These are phyloP conservation scores for Talaromyces islandicus DNA, from an alignment of 2,329 filamentous ascomycete genomes.

Conservation along the genomic window DNA sequence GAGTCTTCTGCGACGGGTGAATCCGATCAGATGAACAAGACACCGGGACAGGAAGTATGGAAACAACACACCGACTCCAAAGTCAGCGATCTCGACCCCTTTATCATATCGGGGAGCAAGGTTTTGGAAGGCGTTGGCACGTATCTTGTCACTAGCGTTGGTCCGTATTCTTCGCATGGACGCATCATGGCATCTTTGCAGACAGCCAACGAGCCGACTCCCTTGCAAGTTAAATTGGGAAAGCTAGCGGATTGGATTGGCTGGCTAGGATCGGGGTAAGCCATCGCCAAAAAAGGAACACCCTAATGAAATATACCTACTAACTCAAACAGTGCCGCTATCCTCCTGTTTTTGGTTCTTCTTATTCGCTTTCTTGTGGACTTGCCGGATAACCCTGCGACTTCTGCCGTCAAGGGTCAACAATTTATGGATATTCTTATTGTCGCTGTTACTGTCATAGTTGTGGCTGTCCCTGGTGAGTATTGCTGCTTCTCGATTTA, in stretches of 20 bases:
- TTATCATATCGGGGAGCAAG: constrained; percentile 74
- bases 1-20: constrained; percentile 70
- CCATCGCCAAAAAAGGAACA: not conserved
- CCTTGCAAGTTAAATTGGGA: constrained; percentile 70
- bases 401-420: constrained; percentile 70
- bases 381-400: constrained; percentile 48
- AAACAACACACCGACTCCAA: constrained; percentile 48
- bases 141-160: constrained; percentile 67
- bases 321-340: constrained; percentile 48
- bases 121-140: constrained; percentile 73
- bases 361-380: constrained; percentile 78
- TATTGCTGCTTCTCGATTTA: not conserved
- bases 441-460: constrained; percentile 71
- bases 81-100: constrained; percentile 55
- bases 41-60: constrained; percentile 54
- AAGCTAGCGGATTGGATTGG: constrained; percentile 69
- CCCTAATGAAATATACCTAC: constrained; percentile 9
- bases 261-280: constrained; percentile 62
- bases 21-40: constrained; percentile 67
- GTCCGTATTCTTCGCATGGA: constrained; percentile 67
- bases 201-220: constrained; percentile 68
- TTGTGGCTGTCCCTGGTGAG: constrained; percentile 63
- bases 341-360: constrained; percentile 75
- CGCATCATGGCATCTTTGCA: constrained; percentile 69
- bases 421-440: constrained; percentile 71